A percentile compares a stretch with the other conserved stretches of the same genome.
These are phyloP conservation scores for Pseudomassariella vexata DNA, from an alignment of 2,329 filamentous ascomycete genomes.

Conservation along the genomic window DNA sequence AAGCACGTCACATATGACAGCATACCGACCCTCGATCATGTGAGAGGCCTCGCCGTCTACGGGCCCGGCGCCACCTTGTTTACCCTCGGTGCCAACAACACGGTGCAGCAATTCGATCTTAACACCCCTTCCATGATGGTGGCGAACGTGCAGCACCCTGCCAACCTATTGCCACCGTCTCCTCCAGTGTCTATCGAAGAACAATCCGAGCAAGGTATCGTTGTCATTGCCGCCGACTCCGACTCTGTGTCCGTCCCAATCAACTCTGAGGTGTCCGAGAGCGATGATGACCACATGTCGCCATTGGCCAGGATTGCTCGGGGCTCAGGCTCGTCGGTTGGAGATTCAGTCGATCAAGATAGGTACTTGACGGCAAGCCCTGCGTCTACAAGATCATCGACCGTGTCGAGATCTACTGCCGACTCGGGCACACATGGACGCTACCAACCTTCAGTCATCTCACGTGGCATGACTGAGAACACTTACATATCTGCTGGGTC, in stretches of 20 bases:
- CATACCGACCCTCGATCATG: slow-evolving; percentile 77
- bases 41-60: slow-evolving; percentile 79
- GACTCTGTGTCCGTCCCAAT: slow-evolving; percentile 50
- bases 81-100: slow-evolving; percentile 80
- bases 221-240: slow-evolving; percentile 47
- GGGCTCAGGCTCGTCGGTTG: slow-evolving; percentile 55
- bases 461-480: slow-evolving; percentile 52
- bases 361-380: slow-evolving; percentile 63
- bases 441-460: slow-evolving; percentile 45
- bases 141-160: slow-evolving; percentile 79
- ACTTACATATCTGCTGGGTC: slow-evolving; percentile 66
- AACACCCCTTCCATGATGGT: slow-evolving; percentile 78
- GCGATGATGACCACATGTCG: slow-evolving; percentile 72
- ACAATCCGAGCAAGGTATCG: slow-evolving; percentile 47
- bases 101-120: slow-evolving; percentile 91
- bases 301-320: slow-evolving; percentile 70
- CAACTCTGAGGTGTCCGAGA: slow-evolving; percentile 60
- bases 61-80: slow-evolving; percentile 89
- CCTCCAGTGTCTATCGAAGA: slow-evolving; percentile 78
- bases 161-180: slow-evolving; percentile 71
- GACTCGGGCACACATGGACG: slow-evolving; percentile 46
- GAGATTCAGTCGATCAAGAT: slow-evolving; percentile 54
- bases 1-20: slow-evolving; percentile 89
- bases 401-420: slow-evolving; percentile 46
- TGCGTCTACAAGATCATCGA: slow-evolving; percentile 59